These are phyloP conservation scores for Cunninghamia lanceolata DNA, from an alignment of 75 land plant species.

Conservation along the genomic window DNA sequence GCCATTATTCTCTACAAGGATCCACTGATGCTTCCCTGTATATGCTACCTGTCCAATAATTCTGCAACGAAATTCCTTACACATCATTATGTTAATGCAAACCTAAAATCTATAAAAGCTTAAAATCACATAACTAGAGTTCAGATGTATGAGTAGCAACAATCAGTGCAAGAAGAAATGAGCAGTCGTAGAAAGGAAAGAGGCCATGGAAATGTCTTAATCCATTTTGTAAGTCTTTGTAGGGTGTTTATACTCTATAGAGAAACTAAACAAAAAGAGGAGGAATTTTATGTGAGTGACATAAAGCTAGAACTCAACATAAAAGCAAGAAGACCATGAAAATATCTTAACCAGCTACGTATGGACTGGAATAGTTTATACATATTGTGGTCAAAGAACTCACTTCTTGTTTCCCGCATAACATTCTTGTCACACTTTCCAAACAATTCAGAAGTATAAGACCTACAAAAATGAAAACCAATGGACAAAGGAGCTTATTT, in stretches of 20 bases:
- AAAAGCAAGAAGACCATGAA: neutral
- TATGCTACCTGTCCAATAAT: conserved; percentile 59
- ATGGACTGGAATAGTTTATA: neutral
- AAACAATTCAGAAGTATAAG: neutral
- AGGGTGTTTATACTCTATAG: neutral
- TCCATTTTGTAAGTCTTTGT: neutral
- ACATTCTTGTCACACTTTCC: neutral
- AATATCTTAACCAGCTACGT: neutral
- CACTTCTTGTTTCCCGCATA: neutral
- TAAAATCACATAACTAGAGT: neutral
- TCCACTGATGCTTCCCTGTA: conserved; percentile 51
- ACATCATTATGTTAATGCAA: neutral
- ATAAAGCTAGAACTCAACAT: neutral
- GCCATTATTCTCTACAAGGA: conserved; percentile 13
- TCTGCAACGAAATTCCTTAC: conserved; percentile 24
- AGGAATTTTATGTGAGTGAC: neutral
- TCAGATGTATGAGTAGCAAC: neutral
- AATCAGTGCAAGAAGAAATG: neutral
- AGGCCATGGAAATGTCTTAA: neutral
- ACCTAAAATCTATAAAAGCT: neutral
- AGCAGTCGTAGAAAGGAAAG: neutral
- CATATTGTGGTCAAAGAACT: neutral
- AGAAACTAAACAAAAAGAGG: neutral
- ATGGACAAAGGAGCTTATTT: neutral
- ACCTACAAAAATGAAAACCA: neutral